Evolutionary conservation across 164 flowering plant species (phyloP).

Genomic region (Magnolia officinalis): DNA sequence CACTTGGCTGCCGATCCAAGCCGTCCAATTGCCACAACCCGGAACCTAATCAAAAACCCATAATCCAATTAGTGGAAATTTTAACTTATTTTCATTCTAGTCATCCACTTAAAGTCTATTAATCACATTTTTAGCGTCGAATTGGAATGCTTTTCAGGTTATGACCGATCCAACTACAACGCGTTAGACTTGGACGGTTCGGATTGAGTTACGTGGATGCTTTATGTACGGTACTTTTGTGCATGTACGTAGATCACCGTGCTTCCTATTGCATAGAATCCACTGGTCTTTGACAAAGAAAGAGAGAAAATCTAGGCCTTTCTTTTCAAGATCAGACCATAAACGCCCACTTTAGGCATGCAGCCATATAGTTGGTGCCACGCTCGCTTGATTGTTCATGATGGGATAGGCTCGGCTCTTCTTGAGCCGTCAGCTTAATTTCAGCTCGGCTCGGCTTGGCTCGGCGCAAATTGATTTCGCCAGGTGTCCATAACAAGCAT

Average conservation of each 20-base stretch:
- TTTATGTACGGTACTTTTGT: no score
- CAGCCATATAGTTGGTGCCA: not conserved
- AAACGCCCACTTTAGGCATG: not conserved
- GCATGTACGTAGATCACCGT: not conserved
- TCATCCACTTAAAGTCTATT: not conserved
- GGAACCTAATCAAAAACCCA: not conserved
- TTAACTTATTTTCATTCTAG: not conserved
- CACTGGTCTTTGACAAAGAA: not conserved
- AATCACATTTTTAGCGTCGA: not conserved
- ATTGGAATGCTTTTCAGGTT: not conserved
- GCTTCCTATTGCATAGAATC: not conserved
- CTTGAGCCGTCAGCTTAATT: not conserved
- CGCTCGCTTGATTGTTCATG: not conserved
- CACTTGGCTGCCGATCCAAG: no score
- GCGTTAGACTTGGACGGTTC: not conserved
- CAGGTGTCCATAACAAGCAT: no score
- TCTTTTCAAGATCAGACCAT: not conserved
- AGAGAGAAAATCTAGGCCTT: not conserved
- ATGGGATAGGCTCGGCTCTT: not conserved
- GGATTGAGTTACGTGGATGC: not conserved
- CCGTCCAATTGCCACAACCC: no score
- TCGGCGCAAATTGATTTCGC: no score
- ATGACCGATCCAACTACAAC: not conserved
- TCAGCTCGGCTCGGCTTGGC: not conserved
- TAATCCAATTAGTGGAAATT: not conserved